A percentile compares a stretch with the other conserved stretches of the same genome.
Evolutionary conservation across 306 rosid genomes (phyloP).

Genomic region (Biancaea sappan): DNA sequence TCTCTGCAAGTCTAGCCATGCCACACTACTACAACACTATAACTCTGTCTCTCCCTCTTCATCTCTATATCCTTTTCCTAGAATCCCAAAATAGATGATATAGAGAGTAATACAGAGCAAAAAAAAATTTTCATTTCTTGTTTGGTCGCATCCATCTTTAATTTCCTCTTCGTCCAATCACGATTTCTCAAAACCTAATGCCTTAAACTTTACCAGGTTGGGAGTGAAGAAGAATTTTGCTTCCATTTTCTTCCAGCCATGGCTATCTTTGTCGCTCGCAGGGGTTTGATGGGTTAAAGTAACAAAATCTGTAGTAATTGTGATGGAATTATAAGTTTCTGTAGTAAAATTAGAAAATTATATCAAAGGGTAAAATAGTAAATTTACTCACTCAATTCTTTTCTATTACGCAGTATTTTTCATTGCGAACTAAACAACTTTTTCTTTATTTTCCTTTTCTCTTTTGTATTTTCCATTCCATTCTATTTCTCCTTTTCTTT

Average conservation of each 20-base stretch:
- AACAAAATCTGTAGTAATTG: too few species aligned
- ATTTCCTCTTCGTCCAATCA: conserved; percentile 19
- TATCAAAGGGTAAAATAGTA: too few species aligned
- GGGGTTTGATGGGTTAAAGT: conserved; percentile 22
- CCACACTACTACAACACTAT: neutral
- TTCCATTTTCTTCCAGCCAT: conserved; percentile 36
- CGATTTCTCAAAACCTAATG: conserved; percentile 24
- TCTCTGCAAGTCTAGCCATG: too few species aligned
- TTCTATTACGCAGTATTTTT: too few species aligned
- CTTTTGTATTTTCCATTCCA: too few species aligned
- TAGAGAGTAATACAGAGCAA: neutral
- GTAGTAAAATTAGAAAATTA: too few species aligned
- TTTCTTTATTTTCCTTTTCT: too few species aligned
- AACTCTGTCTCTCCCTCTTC: neutral
- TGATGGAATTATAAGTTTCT: too few species aligned
- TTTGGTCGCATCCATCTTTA: conserved; percentile 6
- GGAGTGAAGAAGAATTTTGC: neutral
- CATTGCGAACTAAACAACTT: too few species aligned
- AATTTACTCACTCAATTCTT: too few species aligned
- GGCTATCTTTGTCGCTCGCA: conserved; percentile 29
- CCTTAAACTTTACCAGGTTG: conserved; percentile 17
- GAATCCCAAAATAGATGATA: too few species aligned
- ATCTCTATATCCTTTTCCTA: neutral
- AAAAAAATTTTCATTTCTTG: conserved; percentile 15
- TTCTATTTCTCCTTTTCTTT: too few species aligned